Evolutionary conservation across 2,329 filamentous ascomycete genomes (phyloP), one percentile per base, ranked within the genome.

Genomic region (Fonsecaea nubica): DNA sequence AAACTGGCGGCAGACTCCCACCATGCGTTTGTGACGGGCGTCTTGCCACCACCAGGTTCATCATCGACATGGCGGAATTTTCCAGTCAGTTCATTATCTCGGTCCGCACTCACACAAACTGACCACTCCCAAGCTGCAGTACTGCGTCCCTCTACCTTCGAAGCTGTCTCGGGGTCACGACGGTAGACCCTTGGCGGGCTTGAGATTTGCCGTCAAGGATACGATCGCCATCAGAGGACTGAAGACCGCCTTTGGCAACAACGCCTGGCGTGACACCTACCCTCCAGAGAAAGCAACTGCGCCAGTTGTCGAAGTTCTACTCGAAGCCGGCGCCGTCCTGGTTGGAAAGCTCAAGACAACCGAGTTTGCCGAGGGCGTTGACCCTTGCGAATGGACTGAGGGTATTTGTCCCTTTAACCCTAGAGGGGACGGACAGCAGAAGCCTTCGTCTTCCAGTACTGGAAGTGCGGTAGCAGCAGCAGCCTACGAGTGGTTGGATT

Each of bases 331-430:
- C 18, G 71, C 69, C 7, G 57, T 68, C 3, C 38, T 72, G 18
- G 59, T 71, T 8, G 71, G 71, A 18, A 68, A 71, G 55, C 33
- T 68, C 21, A 71, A 71, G 54, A 66, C 68, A 7, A 69, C 65
- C 13, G 68, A 72, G 38, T 71, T 72, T 45, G 69, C 68, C 12
- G 64, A 70, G 62, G 71, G 68, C 10, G 32, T 65, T n/a, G 64
- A 70, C 40, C 63, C 68, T 13, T 56, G 36, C 30, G 68, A 71
- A 21, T 71, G 77, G 76, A 74, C 77, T 0, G 77, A 80, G 55
- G 76, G 75, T 48, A 73, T 76, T 60, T 75, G 72, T 30, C 78
- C 79, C 1, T 79, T 78, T 67, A 80, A 80, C 52, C 76, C 77
- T 12, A 72, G 77, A 15, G 77, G 76, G 6, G 78, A 75, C 63